Base-by-base conservation (phyloP, 2,329 filamentous ascomycete genomes). In the Ophiostoma montium region DNA sequence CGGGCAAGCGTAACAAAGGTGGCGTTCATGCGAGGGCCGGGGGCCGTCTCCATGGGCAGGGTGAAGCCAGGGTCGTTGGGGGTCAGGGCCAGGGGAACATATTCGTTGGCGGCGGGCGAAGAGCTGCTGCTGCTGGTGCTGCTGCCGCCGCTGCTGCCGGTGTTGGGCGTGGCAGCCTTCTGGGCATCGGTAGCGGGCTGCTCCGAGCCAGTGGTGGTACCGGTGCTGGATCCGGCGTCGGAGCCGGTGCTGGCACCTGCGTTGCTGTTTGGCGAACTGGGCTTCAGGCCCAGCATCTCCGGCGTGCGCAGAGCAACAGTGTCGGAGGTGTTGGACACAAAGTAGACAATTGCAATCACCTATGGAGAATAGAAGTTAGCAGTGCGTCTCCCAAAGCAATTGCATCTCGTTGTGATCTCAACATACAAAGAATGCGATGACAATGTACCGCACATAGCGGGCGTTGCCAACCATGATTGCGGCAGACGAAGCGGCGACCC, bases 1-100 rank as follows among this genome's bases (percentile, higher is more conserved):
- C 92, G 83, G 48, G 92, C 92, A 53, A 98, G 77, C 19, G 89
- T 95, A 48, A 98, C 88, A 61, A 98, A 98, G 11, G 92, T 98
- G 46, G 94, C 92, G 67, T 98, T 98, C 75, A 94, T 86, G 60
- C 86, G 84, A 53, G 80, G 78, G 47, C 83, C 83, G 11, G 77
- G 70, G 13, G 76, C 75, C 31, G 73, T 72, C 53, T 67, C 64
- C 39, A 67, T 55, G 35, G 78, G 63, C 48, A 75, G 67, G 53
- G 72, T 62, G 72, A 71, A 78, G 53, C 72, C 71, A 32, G 67
- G 61, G 48, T 75, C 72, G 47, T 67, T 66, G 27, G 74, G 75
- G 32, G 64, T 70, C 62, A 76, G 62, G 53, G 72, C 63, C 63
- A 79, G 69, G 10, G 73, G 71, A 12, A 31, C 39, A 56, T 63